These are phyloP conservation scores for Penicillium sp. DNA, from an alignment of 2,329 filamentous ascomycete species.

Conservation along the genomic window DNA sequence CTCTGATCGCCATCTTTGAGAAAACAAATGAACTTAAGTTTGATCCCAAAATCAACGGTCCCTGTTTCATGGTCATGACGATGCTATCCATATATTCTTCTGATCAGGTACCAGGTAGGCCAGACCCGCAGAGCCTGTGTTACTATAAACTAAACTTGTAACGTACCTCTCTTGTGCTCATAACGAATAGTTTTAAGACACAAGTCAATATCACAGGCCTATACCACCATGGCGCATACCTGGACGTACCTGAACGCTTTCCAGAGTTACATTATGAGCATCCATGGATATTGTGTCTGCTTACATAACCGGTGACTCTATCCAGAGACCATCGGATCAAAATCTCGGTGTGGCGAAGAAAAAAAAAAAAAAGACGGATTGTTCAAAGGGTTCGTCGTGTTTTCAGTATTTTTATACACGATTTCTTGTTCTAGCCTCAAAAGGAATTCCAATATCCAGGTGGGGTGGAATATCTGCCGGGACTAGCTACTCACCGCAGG, in stretches of 20 bases:
- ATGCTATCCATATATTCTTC: background rate
- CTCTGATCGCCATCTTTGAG: background rate
- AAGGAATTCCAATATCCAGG: background rate
- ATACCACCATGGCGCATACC: background rate
- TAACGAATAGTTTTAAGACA: background rate
- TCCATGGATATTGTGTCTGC: background rate
- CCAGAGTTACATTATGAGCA: background rate
- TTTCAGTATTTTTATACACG: background rate
- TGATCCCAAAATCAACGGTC: background rate
- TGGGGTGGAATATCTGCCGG: background rate
- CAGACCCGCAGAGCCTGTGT: background rate
- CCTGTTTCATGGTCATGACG: background rate
- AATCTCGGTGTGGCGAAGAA: constrained; percentile 22
- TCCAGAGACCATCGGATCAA: constrained; percentile 13
- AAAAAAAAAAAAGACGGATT: background rate
- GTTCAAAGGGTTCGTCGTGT: background rate
- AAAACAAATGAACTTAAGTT: background rate
- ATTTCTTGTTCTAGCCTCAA: background rate
- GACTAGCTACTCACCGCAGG: constrained; percentile 1
- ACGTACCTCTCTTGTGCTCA: background rate
- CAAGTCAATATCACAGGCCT: background rate
- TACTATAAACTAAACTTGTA: background rate
- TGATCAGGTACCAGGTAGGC: background rate
- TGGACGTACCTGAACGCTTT: background rate
- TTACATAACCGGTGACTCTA: constrained; percentile 14